A percentile compares a stretch with the other conserved stretches of the same genome.
phyloP scores from a whole-genome alignment of 2,329 filamentous ascomycete genomes.

The Orbilia ellipsospora region DNA sequence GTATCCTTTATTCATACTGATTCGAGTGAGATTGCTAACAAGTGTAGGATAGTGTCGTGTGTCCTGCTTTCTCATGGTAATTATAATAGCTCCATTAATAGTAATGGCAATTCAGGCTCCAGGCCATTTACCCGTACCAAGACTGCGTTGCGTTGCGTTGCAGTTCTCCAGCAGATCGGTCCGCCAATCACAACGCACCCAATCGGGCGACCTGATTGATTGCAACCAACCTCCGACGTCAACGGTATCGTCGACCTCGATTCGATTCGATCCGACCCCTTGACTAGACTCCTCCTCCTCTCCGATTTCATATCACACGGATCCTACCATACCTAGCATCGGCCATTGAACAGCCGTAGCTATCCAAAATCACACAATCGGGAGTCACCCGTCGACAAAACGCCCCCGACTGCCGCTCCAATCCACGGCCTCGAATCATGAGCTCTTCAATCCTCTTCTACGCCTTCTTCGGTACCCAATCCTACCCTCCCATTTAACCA shows the following conservation, averaged over 20 bases:
- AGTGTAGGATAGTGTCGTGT: too few relatives aligned
- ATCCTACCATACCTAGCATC: neutral
- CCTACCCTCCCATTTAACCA: neutral
- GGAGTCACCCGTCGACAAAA: neutral
- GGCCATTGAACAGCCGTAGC: neutral
- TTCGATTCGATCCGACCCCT: neutral
- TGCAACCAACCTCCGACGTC: neutral
- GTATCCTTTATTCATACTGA: too few relatives aligned
- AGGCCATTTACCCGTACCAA: too few relatives aligned
- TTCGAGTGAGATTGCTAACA: too few relatives aligned
- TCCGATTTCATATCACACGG: neutral
- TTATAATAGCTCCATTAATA: too few relatives aligned
- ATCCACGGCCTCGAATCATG: constrained; percentile 18
- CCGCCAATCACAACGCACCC: constrained; percentile 3
- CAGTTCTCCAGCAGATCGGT: neutral
- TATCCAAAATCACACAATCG: neutral
- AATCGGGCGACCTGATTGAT: too few relatives aligned
- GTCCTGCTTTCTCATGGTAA: too few relatives aligned
- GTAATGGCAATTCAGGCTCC: too few relatives aligned
- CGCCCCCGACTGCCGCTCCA: neutral
- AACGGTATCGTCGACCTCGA: neutral
- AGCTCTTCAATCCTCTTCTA: constrained; percentile 41
- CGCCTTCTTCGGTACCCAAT: constrained; percentile 45
- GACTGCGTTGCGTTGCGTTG: neutral
- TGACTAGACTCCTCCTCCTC: neutral